Conservation (phyloP, 306 rosid species). For the Sechiopsis laciniata region DNA sequence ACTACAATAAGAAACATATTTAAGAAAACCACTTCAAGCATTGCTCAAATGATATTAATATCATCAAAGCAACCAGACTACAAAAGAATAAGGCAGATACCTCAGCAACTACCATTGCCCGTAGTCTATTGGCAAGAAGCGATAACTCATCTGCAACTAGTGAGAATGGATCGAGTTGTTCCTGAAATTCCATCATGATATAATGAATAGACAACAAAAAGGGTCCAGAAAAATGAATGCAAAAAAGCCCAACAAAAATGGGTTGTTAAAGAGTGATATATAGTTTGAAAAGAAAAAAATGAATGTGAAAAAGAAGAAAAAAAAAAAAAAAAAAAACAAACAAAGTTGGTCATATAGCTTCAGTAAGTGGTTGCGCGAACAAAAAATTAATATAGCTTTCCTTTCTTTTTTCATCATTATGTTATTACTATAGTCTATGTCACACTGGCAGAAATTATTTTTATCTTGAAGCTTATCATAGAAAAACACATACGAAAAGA, state of each 20-base stretch:
- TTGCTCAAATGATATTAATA: slow-evolving; percentile 11
- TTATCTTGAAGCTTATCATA: background rate
- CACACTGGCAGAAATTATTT: background rate
- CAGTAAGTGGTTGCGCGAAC: background rate
- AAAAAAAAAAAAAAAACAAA: too few species aligned
- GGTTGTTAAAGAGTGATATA: background rate
- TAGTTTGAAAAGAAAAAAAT: background rate
- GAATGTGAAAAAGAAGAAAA: background rate
- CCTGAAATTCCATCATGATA: slow-evolving; percentile 44
- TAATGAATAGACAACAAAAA: background rate
- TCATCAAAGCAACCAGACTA: slow-evolving; percentile 14
- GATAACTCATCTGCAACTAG: slow-evolving; percentile 88
- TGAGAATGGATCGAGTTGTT: slow-evolving; percentile 76
- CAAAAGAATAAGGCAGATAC: slow-evolving; percentile 35
- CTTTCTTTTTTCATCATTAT: background rate
- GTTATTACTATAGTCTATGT: background rate
- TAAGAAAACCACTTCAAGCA: slow-evolving; percentile 19
- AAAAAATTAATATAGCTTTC: background rate
- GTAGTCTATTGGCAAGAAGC: slow-evolving; percentile 60
- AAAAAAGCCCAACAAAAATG: too few species aligned
- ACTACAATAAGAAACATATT: background rate
- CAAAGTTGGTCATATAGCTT: background rate
- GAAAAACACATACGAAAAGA: background rate
- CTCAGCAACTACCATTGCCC: slow-evolving; percentile 79
- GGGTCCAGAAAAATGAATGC: too few species aligned